Base-by-base conservation (phyloP, 1,284 basidiomycete genomes). In the Exsudoporus floridanus region DNA sequence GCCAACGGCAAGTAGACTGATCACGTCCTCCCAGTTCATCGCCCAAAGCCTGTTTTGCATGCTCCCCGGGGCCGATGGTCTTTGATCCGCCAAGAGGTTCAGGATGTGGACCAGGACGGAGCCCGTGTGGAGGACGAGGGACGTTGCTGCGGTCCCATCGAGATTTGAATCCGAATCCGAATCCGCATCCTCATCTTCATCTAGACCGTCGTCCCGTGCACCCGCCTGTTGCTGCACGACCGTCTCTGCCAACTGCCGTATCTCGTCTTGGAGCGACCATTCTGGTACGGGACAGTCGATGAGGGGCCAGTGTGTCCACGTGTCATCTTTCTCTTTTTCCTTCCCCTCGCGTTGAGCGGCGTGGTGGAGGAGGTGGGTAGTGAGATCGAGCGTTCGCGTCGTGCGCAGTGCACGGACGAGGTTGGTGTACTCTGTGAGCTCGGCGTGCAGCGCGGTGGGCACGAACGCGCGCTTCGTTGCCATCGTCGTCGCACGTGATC, bases 31-130 rank as follows among this genome's bases (percentile, higher is more conserved):
- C 69, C 69, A 71, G 27, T 67, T 60, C 60, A 67, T 62, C 8
- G 57, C 50, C 50, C 50, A 61, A 3, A 67, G 56, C 44, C 69
- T 65, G 44, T 69, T 70, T 39, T 67, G 69, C 67, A 70, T 69
- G 41, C 67, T 71, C 31, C 57, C 69, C 23, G 67, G 51, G 7
- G 55, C 64, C 16, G 60, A 54, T 44, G 65, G 69, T 4, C 65
- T 46, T 19, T 67, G 65, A 35, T 66, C 56, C 3, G 53, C 66
- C 47, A 67, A 38, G 49, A 63, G 58, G 49, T 54, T 63, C 30
- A 67, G 33, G 39, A 65, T 50, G 47, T 52, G 64, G 18, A 53
- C 50, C 6, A 71, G 52, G 5, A 67, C 21, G 13, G 54, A 48
- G 21, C 45, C 50, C 0, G 55, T 34, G 42, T 58, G 56, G 33